Evolutionary conservation across 768 basidiomycete species (phyloP).

Genomic region (Naganishia antarctica): DNA sequence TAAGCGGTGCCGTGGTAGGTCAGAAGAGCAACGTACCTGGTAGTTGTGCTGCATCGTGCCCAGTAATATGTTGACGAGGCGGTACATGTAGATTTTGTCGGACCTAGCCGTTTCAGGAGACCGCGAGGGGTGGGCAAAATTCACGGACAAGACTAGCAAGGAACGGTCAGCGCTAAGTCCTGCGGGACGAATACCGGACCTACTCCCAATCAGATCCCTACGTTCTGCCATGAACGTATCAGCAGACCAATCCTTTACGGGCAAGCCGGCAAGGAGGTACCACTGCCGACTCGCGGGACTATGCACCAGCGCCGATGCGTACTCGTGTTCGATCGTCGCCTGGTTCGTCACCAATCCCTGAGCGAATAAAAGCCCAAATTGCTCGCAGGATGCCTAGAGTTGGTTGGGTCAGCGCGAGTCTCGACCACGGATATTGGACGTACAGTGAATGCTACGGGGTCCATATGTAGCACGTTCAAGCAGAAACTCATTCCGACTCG

Average conservation of each 20-base stretch:
- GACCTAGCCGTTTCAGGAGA: constrained; percentile 31
- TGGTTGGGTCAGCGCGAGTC: not conserved
- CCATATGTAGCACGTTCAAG: constrained; percentile 51
- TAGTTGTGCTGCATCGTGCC: constrained; percentile 56
- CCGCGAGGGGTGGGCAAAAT: constrained; percentile 51
- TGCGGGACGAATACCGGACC: not conserved
- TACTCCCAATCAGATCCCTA: not conserved
- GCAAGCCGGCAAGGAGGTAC: constrained; percentile 37
- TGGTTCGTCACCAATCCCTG: constrained; percentile 55
- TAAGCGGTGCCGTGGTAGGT: not conserved
- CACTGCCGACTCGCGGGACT: constrained; percentile 58
- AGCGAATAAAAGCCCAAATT: constrained; percentile 59
- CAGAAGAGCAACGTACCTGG: constrained; percentile 48
- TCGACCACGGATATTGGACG: constrained; percentile 32
- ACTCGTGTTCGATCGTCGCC: constrained; percentile 60
- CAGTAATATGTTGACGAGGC: constrained; percentile 53
- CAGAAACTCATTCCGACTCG: constrained; percentile 64
- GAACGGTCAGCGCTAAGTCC: not conserved
- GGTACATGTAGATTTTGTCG: constrained; percentile 38
- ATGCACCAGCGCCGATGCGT: constrained; percentile 57
- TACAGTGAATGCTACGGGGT: constrained; percentile 62
- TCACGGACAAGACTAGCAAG: constrained; percentile 54
- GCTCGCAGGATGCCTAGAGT: constrained; percentile 54
- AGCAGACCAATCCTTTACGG: constrained; percentile 28
- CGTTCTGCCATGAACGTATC: constrained; percentile 51